Base-by-base conservation (phyloP, 176 grass and related monocot species). In the Poa annua region DNA sequence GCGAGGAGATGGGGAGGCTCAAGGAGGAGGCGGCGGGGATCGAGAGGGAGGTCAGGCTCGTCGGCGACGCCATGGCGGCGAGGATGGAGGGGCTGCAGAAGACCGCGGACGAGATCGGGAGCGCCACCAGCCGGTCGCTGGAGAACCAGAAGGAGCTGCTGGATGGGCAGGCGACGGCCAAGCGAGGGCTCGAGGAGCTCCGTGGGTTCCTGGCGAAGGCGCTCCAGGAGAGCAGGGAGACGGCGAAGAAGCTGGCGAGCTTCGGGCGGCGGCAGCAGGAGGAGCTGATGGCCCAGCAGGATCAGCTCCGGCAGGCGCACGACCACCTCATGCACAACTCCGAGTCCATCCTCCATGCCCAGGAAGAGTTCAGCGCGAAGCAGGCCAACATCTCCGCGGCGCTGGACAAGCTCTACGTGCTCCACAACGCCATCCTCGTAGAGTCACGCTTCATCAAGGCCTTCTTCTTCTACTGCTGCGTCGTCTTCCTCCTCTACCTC, bases 381-480 rank as follows among this genome's bases (percentile, higher is more conserved):
- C 94, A 97, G 73, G 89, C 90, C 11, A 80, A 19, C 76, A 94
- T 97, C 24, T 97, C 94, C 49, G 77, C 94, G 7, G 88, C 91
- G 13, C 39, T 97, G 49, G 92, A 97, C 83, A 97, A 92, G 52
- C 87, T 94, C 38, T 84, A 90, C 50, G 88, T 81, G 70, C 76
- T 79, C 13, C 85, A 90, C 33, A 94, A 92, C 33, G 88, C 89
- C 52, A 81, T 97, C 62, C 78, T 94, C 1, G 83, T 85, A 19
- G 91, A 94, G 72, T 90, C 94, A 4, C 87, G 89, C 15, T 92
- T 92, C 85, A 83, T 94, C 80, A 94, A 92, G 85, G 88, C 94
- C 20, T 92, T 94, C 87, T 90, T 94, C 91, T 92, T 85, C 85
- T 94, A 92, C 59, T 75, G 85, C 60, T 92, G 83, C 50, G 57